Base-by-base conservation (phyloP, 805 yeast species). In the Kuraishia piskuri region DNA sequence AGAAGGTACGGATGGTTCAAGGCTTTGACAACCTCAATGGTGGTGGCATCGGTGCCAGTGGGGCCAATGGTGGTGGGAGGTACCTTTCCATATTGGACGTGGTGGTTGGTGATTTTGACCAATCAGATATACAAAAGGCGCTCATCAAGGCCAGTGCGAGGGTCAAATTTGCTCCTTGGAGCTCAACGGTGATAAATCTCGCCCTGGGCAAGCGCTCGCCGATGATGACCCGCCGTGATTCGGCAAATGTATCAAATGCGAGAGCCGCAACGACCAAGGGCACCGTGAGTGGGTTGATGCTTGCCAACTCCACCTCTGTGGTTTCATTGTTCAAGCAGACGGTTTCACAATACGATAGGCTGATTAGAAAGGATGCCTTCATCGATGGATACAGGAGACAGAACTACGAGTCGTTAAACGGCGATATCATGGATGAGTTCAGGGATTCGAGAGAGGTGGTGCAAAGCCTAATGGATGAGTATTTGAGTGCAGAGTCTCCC, bases 91-190 rank as follows among this genome's bases (percentile, higher is more conserved):
- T 87, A 56, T 72, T 89, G 51, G 86, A 89, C 73, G 79, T 83
- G 49, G 74, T 81, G 55, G 88, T 75, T 70, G 97, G 82, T 55
- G 79, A 79, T 23, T 71, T 76, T 22, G 89, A 86, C 58, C 88
- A 84, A 51, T 71, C 72, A 2, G 97, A 91, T 59, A 77, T 88
- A 2, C 84, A 84, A 51, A 84, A 83, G 62, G 90, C 88, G 0
- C 69, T 80, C 20, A 62, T 78, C 2, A 81, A 83, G 58, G 82
- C 88, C 0, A 84, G 84, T 57, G 80, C 80, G 52, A 68, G 92
- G 53, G 74, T 90, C 0, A 75, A 79, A 24, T 94, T 90, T 70
- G 89, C 89, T 2, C 94, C 96, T 0, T 88, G 96, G 90, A 80
- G 90, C 0, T 83, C 94, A 0, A 79, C 90, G 0, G 78, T 90